Base-by-base conservation (phyloP, 2,329 filamentous ascomycete species). In the Rutstroemia sp. region DNA sequence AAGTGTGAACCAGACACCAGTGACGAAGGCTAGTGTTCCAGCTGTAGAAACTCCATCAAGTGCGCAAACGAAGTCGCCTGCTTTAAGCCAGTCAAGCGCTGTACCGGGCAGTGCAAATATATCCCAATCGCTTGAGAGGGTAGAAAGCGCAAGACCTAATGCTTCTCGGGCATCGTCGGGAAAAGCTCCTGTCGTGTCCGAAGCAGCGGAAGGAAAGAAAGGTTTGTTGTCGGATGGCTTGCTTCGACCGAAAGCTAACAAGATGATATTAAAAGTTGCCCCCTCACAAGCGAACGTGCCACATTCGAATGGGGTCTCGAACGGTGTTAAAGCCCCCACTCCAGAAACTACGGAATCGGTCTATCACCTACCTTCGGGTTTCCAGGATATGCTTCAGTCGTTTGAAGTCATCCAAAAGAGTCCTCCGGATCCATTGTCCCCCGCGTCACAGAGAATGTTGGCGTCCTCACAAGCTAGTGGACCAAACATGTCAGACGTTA, bases 341-440 rank as follows among this genome's bases (percentile, higher is more conserved):
- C 47, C 58, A 30, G 64, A 69, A 53, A 72, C 73, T 44, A 67
- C 80, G 58, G 89, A 96, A 72, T 94, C 88, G 12, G 87, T 96
- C 64, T 99, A 92, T 71, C 92, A 97, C 70, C 81, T 99, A 39
- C 94, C 94, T 4, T 83, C 91, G 6, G 90, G 88, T 30, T 75
- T 99, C 54, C 88, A 91, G 67, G 94, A 99, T 69, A 78, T 99
- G 36, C 82, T 97, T 17, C 89, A 96, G 57, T 91, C 92, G 0
- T 96, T 92, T 68, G 92, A 97, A 70, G 80, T 84, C 14, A 89
- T 88, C 2, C 76, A 80, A 5, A 78, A 62, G 23, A 60, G 51
- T 54, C 57, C 65, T 23, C 64, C 80, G 19, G 53, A 56, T 38
- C 47, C 48, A 44, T 51, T 56, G 7, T 83, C 87, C 53, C 82